Evolutionary conservation across 805 yeast genomes (phyloP), one percentile per base, ranked within the genome.

Genomic region (Ogataea angusta): DNA sequence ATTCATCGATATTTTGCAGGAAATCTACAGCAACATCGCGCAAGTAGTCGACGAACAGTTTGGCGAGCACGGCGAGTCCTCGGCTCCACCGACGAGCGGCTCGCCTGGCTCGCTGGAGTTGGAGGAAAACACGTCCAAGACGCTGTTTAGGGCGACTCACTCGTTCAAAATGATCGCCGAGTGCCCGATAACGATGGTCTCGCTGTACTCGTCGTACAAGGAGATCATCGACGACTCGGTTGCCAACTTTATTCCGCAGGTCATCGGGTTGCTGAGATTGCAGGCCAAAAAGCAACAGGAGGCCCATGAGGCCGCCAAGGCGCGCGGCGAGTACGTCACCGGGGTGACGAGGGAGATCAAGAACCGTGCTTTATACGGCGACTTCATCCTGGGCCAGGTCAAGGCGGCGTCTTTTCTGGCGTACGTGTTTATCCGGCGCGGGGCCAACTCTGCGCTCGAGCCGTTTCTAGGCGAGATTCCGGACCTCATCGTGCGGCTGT

Each of bases 321-420:
- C 73, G 5, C 68, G 71, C 28, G 82, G 83, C 10, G 72, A 75
- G 36, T 67, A 77, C 23, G 78, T 78, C 38, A 82, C 89, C 0
- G 75, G 86, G 0, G 83, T 90, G 17, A 76, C 95, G 3, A 82
- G 90, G 1, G 74, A 75, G 6, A 83, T 93, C 48, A 76, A 73
- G 41, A 87, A 89, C 54, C 73, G 96, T 49, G 69, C 78, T 8
- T 82, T 85, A 0, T 93, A 82, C 63, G 85, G 93, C 45, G 98
- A 93, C 53, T 87, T 93, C 54, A 80, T 91, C 12, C 67, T 87
- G 19, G 89, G 96, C 19, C 99, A 93, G 63, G 96, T 95, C 29
- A 93, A 93, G 60, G 95, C 97, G 1, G 91, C 96, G 30, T 88
- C 96, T 0, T 91, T 93, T 53, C 67, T 93, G 54, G 98, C 98